Evolutionary conservation across 495 filamentous ascomycete species (phyloP).

Genomic region (Hyaloscypha hepaticicola): DNA sequence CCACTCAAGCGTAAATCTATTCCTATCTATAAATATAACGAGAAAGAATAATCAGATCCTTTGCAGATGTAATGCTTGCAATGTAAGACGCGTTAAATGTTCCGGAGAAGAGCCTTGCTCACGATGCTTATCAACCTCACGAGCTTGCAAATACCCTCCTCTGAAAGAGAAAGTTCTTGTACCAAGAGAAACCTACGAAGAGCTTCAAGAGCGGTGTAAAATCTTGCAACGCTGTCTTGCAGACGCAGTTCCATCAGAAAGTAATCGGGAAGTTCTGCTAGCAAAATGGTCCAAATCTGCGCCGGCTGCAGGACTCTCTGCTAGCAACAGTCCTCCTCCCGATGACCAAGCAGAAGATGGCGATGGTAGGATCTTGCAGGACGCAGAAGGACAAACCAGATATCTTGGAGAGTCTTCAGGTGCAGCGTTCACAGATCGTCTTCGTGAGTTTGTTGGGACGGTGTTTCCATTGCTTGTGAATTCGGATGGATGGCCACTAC

Average conservation of each 20-base stretch:
- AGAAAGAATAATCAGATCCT: background rate
- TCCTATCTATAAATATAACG: background rate
- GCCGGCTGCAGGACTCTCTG: background rate
- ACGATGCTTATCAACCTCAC: conserved; percentile 30
- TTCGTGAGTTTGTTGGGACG: conserved; percentile 37
- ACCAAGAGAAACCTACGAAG: conserved; percentile 32
- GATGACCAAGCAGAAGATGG: background rate
- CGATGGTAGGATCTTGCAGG: conserved; percentile 37
- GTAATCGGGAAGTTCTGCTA: conserved; percentile 23
- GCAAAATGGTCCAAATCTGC: conserved; percentile 18
- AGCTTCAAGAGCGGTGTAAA: conserved; percentile 30
- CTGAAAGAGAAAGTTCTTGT: background rate
- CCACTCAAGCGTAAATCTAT: conserved; percentile 9
- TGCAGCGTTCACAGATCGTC: conserved; percentile 39
- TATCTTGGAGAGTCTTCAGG: conserved; percentile 43
- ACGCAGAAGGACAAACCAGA: conserved; percentile 35
- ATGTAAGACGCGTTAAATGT: conserved; percentile 45
- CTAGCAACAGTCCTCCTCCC: background rate
- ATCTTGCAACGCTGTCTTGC: conserved; percentile 26
- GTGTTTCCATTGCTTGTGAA: conserved; percentile 25
- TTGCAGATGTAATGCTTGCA: conserved; percentile 44
- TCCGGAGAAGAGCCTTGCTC: conserved; percentile 39
- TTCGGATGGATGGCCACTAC: background rate
- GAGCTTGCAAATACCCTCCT: background rate
- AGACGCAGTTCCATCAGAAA: conserved; percentile 23